Evolutionary conservation across 2,329 filamentous ascomycete genomes (phyloP).

Genomic region (Talaromyces sp.): DNA sequence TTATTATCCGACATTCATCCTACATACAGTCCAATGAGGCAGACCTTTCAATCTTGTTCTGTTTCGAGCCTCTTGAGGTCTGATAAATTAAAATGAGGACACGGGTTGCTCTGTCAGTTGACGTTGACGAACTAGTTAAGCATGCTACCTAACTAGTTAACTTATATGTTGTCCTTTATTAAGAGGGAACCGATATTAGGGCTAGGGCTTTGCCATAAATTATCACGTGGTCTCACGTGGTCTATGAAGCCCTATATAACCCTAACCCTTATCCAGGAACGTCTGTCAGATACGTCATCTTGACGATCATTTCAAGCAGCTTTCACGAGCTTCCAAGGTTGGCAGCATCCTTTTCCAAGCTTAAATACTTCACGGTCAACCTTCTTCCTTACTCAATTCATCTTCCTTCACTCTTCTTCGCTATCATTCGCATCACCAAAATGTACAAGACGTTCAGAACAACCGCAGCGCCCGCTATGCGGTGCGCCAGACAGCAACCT

Average conservation of each 20-base stretch:
- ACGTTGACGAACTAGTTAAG: not conserved
- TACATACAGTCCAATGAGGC: not conserved
- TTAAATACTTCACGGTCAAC: not conserved
- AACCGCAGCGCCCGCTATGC: not conserved
- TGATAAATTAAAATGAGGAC: not conserved
- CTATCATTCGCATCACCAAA: not conserved
- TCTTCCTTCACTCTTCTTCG: not conserved
- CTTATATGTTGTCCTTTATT: not conserved
- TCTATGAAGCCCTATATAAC: not conserved
- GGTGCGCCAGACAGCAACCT: conserved; percentile 1
- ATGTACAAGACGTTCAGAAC: conserved; percentile 2
- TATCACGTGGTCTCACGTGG: not conserved
- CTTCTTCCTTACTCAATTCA: not conserved
- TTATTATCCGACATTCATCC: not conserved
- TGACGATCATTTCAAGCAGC: not conserved
- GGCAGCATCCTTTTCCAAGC: not conserved
- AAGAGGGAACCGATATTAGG: not conserved
- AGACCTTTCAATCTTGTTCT: not conserved
- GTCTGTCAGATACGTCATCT: not conserved
- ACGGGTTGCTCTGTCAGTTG: not conserved
- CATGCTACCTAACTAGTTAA: not conserved
- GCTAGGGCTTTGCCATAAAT: not conserved
- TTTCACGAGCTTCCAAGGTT: not conserved
- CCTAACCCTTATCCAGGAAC: not conserved
- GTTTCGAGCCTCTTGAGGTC: not conserved